Evolutionary conservation across 305 asterid species (phyloP).

Genomic region (Fraxinus sp.): DNA sequence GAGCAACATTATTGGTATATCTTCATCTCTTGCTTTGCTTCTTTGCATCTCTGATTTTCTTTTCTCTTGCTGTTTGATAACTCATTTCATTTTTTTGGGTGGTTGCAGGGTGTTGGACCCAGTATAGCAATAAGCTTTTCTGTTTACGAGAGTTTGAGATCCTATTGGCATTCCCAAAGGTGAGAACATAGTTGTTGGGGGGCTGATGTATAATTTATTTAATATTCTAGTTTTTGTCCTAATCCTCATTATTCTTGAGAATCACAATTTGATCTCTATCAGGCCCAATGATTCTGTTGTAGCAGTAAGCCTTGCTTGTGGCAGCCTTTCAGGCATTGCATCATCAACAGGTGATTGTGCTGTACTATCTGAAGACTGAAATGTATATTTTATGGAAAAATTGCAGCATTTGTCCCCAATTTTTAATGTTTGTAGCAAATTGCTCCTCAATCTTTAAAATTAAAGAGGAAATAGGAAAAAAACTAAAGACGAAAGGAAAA

Average conservation of each 20-base stretch:
- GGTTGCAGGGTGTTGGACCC: constrained; percentile 74
- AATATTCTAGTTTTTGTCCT: neutral
- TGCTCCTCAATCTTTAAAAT: neutral
- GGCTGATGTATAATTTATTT: neutral
- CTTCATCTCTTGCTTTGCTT: neutral
- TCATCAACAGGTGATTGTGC: constrained; percentile 60
- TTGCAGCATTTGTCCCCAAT: neutral
- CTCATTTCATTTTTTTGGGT: constrained; percentile 6
- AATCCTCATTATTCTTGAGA: neutral
- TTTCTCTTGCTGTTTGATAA: neutral
- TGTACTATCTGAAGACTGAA: neutral
- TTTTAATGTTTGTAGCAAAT: neutral
- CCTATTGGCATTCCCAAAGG: constrained; percentile 54
- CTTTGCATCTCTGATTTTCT: neutral
- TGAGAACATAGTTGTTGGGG: constrained; percentile 16
- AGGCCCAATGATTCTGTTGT: constrained; percentile 68
- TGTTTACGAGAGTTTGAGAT: constrained; percentile 60
- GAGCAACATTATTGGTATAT: constrained; percentile 68
- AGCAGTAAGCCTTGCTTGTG: constrained; percentile 65
- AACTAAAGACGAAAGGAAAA: neutral
- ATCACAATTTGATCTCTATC: constrained; percentile 9
- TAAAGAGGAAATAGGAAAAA: neutral
- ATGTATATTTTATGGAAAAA: neutral
- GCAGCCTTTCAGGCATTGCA: constrained; percentile 75
- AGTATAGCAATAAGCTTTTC: constrained; percentile 75